Evolutionary conservation across 768 basidiomycete genomes (phyloP).

Genomic region (Amanita phalloides): DNA sequence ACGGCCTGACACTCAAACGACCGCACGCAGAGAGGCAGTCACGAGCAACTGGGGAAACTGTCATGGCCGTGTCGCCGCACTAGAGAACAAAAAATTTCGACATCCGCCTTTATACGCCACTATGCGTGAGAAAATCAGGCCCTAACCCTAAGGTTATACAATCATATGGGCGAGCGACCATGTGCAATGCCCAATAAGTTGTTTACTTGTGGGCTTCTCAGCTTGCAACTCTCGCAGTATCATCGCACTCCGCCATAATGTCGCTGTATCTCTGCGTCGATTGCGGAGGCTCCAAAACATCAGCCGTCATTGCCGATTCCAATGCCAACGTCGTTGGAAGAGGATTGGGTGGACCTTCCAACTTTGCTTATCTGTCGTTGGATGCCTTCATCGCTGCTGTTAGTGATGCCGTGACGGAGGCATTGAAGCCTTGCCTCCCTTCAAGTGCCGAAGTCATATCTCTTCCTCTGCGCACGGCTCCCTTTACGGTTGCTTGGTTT

Average conservation of each 20-base stretch:
- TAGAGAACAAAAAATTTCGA: slow-evolving; percentile 17
- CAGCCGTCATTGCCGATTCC: slow-evolving; percentile 53
- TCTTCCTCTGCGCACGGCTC: slow-evolving; percentile 20
- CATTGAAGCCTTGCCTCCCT: slow-evolving; percentile 37
- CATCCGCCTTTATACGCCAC: slow-evolving; percentile 9
- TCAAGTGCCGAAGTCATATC: slow-evolving; percentile 23
- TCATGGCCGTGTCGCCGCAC: slow-evolving; percentile 80
- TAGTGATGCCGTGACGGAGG: slow-evolving; percentile 36
- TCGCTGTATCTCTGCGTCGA: slow-evolving; percentile 73
- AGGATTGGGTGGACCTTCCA: slow-evolving; percentile 69
- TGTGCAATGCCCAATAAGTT: neutral
- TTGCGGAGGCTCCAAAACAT: slow-evolving; percentile 86
- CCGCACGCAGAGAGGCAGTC: slow-evolving; percentile 45
- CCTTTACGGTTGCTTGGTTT: slow-evolving; percentile 70
- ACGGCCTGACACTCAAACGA: slow-evolving; percentile 87
- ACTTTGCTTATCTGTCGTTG: slow-evolving; percentile 69
- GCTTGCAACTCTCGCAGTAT: neutral
- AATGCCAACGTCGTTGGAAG: slow-evolving; percentile 55
- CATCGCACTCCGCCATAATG: slow-evolving; percentile 20
- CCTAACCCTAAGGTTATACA: neutral
- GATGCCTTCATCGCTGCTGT: slow-evolving; percentile 50
- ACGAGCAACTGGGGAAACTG: slow-evolving; percentile 85
- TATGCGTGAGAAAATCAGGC: slow-evolving; percentile 30
- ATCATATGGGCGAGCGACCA: neutral
- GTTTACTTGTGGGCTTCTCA: neutral